phyloP scores from a whole-genome alignment of 148 eudicot species.

The Simmondsia chinensis region DNA sequence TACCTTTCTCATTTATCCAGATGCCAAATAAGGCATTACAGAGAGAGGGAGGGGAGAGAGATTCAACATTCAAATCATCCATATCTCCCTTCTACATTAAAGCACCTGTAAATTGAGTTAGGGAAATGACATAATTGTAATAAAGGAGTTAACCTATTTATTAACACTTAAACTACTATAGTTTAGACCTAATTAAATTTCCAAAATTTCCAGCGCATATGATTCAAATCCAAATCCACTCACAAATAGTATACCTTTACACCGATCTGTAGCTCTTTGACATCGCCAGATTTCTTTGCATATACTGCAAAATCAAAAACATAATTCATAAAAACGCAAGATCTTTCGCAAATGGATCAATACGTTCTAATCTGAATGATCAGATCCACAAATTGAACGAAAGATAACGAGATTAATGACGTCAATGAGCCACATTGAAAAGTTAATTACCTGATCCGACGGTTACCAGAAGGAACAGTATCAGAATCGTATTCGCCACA shows the following conservation, averaged over 20 bases:
- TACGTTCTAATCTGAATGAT: background rate
- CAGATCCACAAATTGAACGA: conserved; percentile 4
- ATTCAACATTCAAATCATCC: too few species aligned
- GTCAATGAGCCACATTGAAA: background rate
- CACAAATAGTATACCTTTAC: conserved; percentile 64
- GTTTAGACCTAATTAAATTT: too few species aligned
- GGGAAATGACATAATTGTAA: too few species aligned
- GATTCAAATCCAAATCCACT: too few species aligned
- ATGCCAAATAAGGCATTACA: too few species aligned
- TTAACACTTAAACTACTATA: too few species aligned
- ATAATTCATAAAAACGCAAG: background rate
- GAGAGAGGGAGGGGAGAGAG: too few species aligned
- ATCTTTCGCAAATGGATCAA: background rate
- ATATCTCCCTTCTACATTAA: too few species aligned
- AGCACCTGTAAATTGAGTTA: too few species aligned
- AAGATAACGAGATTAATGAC: background rate
- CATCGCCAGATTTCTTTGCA: conserved; percentile 72
- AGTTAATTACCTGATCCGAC: conserved; percentile 28
- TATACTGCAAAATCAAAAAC: conserved; percentile 21
- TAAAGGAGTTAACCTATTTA: too few species aligned
- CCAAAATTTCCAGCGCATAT: too few species aligned
- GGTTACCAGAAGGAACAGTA: conserved; percentile 21
- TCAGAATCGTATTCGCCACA: conserved; percentile 26
- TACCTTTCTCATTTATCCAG: too few species aligned
- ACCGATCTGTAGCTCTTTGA: conserved; percentile 87